Percentiles rank a stretch among this genome's conserved stretches.
These are phyloP conservation scores for Xylaria sp. DNA, from an alignment of 2,329 filamentous ascomycete species.

Conservation along the genomic window DNA sequence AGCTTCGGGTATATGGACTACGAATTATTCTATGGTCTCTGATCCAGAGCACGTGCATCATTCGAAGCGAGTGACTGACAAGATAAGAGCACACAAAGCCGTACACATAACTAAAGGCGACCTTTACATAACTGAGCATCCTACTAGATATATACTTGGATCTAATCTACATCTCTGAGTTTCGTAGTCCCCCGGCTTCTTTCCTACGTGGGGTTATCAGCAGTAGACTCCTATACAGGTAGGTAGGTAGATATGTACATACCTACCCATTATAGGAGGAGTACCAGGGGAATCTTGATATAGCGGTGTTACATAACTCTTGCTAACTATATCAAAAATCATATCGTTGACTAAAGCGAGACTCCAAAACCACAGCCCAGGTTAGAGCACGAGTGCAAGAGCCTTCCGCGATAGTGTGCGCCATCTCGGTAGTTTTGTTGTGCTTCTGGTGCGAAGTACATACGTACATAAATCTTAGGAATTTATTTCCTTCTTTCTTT, in stretches of 20 bases:
- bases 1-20: neutral
- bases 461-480: too few relatives aligned
- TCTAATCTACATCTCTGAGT: neutral
- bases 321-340: neutral
- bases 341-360: neutral
- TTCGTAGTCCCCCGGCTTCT: neutral
- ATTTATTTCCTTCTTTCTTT: neutral
- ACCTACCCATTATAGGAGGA: neutral
- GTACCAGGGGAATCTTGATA: neutral
- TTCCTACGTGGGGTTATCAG: neutral
- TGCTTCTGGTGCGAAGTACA: too few relatives aligned
- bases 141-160: neutral
- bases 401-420: too few relatives aligned
- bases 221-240: too few relatives aligned
- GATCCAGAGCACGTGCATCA: neutral
- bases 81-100: neutral
- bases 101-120: too few relatives aligned
- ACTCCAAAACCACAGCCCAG: neutral
- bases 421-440: too few relatives aligned
- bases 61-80: neutral
- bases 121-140: neutral
- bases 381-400: neutral
- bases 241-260: too few relatives aligned
- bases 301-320: neutral
- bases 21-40: neutral